These are phyloP conservation scores for Delitschia confertaspora DNA, from an alignment of 495 filamentous ascomycete species.

Conservation along the genomic window DNA sequence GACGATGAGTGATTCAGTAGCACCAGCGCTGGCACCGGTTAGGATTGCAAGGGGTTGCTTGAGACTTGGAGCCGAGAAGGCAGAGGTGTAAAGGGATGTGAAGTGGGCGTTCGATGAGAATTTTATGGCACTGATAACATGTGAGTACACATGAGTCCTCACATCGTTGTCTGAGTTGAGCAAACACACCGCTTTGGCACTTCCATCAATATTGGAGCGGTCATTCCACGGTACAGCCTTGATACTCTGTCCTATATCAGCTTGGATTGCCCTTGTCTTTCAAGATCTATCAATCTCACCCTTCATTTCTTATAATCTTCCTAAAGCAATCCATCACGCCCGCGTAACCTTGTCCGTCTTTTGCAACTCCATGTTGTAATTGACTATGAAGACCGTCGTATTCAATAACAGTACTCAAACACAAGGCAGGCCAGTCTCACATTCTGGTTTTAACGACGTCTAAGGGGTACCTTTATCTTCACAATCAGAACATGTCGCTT, in stretches of 20 bases:
- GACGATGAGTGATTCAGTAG: conserved; percentile 17
- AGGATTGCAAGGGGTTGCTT: conserved; percentile 18
- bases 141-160: background rate
- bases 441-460: conserved; percentile 22
- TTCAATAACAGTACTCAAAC: no score
- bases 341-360: conserved; percentile 16
- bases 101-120: conserved; percentile 24
- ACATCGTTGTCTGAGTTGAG: background rate
- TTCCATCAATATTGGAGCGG: conserved; percentile 21
- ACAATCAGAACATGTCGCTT: conserved; percentile 11
- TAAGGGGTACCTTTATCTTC: conserved; percentile 24
- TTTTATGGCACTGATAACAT: conserved; percentile 9
- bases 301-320: conserved; percentile 22
- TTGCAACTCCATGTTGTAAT: conserved; percentile 14
- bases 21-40: conserved; percentile 20
- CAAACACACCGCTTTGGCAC: conserved; percentile 9
- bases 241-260: conserved; percentile 3
- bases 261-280: conserved; percentile 19
- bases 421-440: no score
- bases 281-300: no score
- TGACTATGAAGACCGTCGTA: no score
- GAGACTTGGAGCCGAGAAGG: conserved; percentile 10
- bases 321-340: conserved; percentile 21
- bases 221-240: conserved; percentile 19
- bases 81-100: conserved; percentile 10